Percentiles rank a stretch among this genome's conserved stretches.
Conservation (phyloP, 164 flowering plant genomes). For the Chimonanthus praecox region DNA sequence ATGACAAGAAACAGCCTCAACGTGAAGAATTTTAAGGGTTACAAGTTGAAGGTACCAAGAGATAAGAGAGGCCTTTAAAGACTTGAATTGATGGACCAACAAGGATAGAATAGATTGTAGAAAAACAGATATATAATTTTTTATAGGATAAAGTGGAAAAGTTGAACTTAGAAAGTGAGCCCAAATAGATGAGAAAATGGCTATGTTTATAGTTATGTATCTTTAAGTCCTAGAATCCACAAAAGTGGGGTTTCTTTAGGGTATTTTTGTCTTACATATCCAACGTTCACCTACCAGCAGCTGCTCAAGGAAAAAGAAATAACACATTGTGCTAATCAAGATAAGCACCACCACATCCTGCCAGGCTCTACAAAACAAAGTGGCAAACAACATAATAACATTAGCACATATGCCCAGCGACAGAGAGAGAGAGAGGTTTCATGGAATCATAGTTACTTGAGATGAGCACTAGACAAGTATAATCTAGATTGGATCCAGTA, state of each 20-base stretch:
- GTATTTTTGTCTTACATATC: not conserved
- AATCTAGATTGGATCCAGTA: not conserved
- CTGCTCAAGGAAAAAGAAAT: slow-evolving; percentile 96
- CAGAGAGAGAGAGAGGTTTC: not conserved
- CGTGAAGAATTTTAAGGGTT: too few relatives aligned
- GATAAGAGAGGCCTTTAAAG: too few relatives aligned
- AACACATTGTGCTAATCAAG: slow-evolving; percentile 84
- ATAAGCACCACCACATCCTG: slow-evolving; percentile 83
- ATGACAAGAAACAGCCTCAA: too few relatives aligned
- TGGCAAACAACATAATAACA: slow-evolving; percentile 4
- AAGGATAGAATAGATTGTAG: too few relatives aligned
- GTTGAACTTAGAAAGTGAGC: too few relatives aligned
- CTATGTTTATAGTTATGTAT: too few relatives aligned
- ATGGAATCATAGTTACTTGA: not conserved
- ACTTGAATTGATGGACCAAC: too few relatives aligned
- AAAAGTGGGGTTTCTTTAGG: not conserved
- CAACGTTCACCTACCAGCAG: slow-evolving; percentile 56
- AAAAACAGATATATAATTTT: too few relatives aligned
- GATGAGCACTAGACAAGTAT: not conserved
- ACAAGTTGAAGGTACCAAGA: too few relatives aligned
- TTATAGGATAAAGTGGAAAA: too few relatives aligned
- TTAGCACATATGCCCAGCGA: not conserved
- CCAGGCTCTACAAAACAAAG: slow-evolving; percentile 60
- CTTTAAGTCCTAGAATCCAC: not conserved
- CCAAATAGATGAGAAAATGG: too few relatives aligned